phyloP scores from a whole-genome alignment of 768 basidiomycete species.

The Russula abietina region DNA sequence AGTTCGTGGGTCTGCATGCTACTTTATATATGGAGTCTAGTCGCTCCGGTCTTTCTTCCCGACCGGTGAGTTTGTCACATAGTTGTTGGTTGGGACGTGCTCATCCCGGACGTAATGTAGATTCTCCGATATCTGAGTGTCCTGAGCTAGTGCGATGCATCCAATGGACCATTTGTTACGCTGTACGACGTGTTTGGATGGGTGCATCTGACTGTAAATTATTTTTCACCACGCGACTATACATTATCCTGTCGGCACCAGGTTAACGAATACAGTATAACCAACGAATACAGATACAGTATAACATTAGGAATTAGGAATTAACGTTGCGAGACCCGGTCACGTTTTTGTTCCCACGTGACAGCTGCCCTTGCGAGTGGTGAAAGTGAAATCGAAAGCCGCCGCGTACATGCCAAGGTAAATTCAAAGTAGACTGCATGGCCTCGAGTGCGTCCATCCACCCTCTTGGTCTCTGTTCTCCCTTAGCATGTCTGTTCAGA shows the following conservation, averaged over 20 bases:
- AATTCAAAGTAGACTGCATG: conserved; percentile 24
- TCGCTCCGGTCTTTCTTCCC: conserved; percentile 87
- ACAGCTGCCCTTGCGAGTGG: not conserved
- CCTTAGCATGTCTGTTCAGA: conserved; percentile 20
- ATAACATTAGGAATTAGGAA: no score
- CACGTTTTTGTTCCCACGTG: not conserved
- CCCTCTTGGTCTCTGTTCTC: not conserved
- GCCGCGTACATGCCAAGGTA: not conserved
- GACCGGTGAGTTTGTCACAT: conserved; percentile 56
- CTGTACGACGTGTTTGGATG: conserved; percentile 6
- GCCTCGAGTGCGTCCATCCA: conserved; percentile 29
- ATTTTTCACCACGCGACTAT: not conserved
- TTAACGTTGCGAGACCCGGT: no score
- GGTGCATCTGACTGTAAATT: conserved; percentile 6
- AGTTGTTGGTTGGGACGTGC: not conserved
- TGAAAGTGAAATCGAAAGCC: not conserved
- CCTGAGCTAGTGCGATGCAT: not conserved
- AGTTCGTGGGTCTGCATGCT: conserved; percentile 92
- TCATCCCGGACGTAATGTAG: conserved; percentile 6
- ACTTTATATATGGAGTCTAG: conserved; percentile 78
- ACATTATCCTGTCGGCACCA: not conserved
- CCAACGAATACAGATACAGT: no score
- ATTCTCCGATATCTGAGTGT: conserved; percentile 8
- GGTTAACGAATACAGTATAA: not conserved
- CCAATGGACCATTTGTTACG: not conserved